phyloP scores from a whole-genome alignment of 129 eudicot species.

The Rutidosis leptorrhynchoides region DNA sequence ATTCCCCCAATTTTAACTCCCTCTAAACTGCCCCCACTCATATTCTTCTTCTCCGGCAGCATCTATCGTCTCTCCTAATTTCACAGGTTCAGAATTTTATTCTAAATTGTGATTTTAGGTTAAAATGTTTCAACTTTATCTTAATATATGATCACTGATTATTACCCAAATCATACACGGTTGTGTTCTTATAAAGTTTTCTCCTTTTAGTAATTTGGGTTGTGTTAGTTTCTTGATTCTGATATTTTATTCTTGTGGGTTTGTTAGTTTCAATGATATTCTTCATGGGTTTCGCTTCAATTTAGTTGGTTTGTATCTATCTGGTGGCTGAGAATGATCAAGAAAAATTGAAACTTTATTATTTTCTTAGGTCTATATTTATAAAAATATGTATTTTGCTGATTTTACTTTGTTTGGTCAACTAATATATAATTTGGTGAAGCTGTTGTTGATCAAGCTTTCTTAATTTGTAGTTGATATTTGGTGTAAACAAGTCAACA shows the following conservation, averaged over 20 bases:
- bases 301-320: conserved; percentile 7
- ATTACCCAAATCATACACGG: conserved; percentile 6
- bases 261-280: not conserved
- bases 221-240: conserved; percentile 4
- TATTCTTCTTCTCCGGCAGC: conserved; percentile 22
- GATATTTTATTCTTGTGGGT: not conserved
- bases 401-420: conserved; percentile 18
- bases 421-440: conserved; percentile 16
- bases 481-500: conserved; percentile 4
- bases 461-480: conserved; percentile 14
- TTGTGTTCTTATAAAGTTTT: not conserved
- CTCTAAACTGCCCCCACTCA: not conserved
- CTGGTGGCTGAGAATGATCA: conserved; percentile 12
- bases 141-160: not conserved
- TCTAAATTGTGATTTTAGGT: conserved; percentile 19
- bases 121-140: conserved; percentile 6
- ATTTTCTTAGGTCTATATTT: not conserved
- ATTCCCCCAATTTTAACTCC: conserved; percentile 34
- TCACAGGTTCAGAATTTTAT: conserved; percentile 14
- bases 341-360: not conserved
- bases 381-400: not conserved
- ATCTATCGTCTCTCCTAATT: conserved; percentile 21
- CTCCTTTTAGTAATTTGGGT: not conserved
- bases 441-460: conserved; percentile 22
- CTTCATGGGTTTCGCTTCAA: conserved; percentile 20